phyloP scores from a whole-genome alignment of 768 basidiomycete species.

The Xanthoconium purpureum region DNA sequence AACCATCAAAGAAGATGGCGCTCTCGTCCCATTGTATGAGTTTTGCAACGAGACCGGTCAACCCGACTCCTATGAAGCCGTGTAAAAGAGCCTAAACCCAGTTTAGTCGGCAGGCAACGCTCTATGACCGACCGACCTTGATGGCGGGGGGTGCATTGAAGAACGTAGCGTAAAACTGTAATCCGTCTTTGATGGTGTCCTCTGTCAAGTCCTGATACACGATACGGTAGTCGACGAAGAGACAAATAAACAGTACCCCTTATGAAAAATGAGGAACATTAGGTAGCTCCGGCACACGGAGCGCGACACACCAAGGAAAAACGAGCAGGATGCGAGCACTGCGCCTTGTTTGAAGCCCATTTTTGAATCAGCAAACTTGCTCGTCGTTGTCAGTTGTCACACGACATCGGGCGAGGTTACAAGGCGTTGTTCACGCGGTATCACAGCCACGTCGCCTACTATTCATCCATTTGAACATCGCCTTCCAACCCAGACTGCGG shows the following conservation, averaged over 20 bases:
- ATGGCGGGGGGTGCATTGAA: slow-evolving; percentile 91
- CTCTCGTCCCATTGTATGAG: slow-evolving; percentile 87
- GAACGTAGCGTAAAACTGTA: slow-evolving; percentile 90
- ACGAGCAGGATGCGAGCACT: slow-evolving; percentile 83
- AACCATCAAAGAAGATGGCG: slow-evolving; percentile 93
- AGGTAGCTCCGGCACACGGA: slow-evolving; percentile 19
- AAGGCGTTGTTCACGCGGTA: slow-evolving; percentile 15
- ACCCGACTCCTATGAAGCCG: slow-evolving; percentile 74
- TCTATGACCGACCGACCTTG: slow-evolving; percentile 54
- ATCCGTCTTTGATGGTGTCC: slow-evolving; percentile 67
- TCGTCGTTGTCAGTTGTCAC: neutral
- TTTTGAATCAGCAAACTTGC: neutral
- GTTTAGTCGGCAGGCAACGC: neutral
- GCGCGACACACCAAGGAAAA: slow-evolving; percentile 74
- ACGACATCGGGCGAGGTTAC: no score
- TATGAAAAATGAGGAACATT: neutral
- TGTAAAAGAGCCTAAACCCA: slow-evolving; percentile 73
- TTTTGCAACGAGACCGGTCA: slow-evolving; percentile 74
- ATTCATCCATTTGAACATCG: slow-evolving; percentile 13
- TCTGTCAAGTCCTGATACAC: slow-evolving; percentile 69
- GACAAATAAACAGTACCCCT: slow-evolving; percentile 83
- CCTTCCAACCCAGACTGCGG: neutral
- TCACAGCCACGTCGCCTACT: slow-evolving; percentile 21
- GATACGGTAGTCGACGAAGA: slow-evolving; percentile 84
- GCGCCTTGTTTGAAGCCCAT: slow-evolving; percentile 93